Base-by-base conservation (phyloP, 2,329 filamentous ascomycete species). In the Diaporthe eres region DNA sequence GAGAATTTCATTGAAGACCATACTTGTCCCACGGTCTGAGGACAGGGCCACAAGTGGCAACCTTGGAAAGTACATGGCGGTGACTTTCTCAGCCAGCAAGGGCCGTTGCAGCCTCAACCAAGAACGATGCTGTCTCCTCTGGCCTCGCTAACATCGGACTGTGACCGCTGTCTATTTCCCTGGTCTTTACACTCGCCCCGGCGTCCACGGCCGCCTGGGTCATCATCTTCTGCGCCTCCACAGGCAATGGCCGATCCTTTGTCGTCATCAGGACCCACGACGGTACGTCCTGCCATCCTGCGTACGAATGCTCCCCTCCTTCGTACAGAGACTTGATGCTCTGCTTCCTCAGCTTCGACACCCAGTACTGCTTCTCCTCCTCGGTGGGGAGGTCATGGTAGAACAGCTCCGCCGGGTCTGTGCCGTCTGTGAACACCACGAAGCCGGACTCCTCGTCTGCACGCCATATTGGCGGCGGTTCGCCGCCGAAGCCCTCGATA, bases 91-190 rank as follows among this genome's bases (percentile, higher is more conserved):
- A 75, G 22, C 22, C 28, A 13, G 49, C 31, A 17, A 84, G 82
- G 13, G 79, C 80, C 37, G 76, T 78, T n/a, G 84, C 81, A 74
- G 85, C 85, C 71, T 85, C 82, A 15, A 81, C 1, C 19, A 89
- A 78, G 61, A 88, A 80, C 3, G 77, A 77, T 1, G 80, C 84
- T 1, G 85, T 85, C 74, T 85, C 84, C 3, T 82, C 79, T 0
- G 87, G 86, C 77, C 79, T 81, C 79, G 88, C 89, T 78, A 90
- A 75, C 80, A 90, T 87, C 0, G 87, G 86, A 15, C 86, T 88
- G 80, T 90, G 88, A 28, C 87, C 85, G n/a, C 82, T 86, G 53
- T 79, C 76, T 58, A 89, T 75, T 80, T 88, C 86, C 6, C 85
- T 77, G 37, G 84, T 79, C 76, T 81, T 82, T 1, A 88, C 79